Percentiles rank a stretch among this genome's conserved stretches.
Evolutionary conservation across 2,329 filamentous ascomycete species (phyloP).

Genomic region (Laburnicola sp.): DNA sequence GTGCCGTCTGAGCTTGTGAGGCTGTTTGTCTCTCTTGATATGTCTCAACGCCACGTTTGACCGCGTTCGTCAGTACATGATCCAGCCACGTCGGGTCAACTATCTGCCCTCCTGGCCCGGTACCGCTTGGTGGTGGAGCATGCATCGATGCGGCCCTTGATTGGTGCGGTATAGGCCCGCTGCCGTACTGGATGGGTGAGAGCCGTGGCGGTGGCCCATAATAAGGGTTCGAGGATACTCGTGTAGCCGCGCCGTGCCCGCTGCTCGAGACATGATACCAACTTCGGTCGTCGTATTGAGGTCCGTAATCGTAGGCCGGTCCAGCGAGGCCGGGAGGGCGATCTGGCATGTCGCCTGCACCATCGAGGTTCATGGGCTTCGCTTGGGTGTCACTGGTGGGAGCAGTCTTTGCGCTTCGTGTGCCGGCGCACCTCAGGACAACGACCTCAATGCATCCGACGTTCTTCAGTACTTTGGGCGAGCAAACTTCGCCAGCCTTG

Average conservation of each 20-base stretch:
- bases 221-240: background rate
- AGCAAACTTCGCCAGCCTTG: constrained; percentile 36
- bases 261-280: background rate
- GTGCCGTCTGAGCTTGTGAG: background rate
- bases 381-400: constrained; percentile 6
- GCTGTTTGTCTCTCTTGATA: constrained; percentile 11
- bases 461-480: constrained; percentile 41
- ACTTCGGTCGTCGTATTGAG: constrained; percentile 22
- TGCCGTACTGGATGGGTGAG: constrained; percentile 28
- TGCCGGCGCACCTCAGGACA: constrained; percentile 48
- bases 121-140: background rate
- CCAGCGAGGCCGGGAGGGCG: constrained; percentile 21
- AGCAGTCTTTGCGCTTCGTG: constrained; percentile 22
- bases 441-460: constrained; percentile 55
- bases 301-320: constrained; percentile 4
- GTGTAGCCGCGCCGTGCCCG: background rate
- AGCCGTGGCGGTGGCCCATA: constrained; percentile 1
- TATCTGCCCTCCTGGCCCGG: background rate
- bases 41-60: constrained; percentile 27
- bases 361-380: constrained; percentile 34
- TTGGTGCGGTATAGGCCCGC: constrained; percentile 27
- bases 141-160: background rate
- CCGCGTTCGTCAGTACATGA: constrained; percentile 21
- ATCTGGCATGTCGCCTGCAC: constrained; percentile 24
- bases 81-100: constrained; percentile 22